phyloP scores from a whole-genome alignment of 2,329 filamentous ascomycete species.

The Alternaria sp. region DNA sequence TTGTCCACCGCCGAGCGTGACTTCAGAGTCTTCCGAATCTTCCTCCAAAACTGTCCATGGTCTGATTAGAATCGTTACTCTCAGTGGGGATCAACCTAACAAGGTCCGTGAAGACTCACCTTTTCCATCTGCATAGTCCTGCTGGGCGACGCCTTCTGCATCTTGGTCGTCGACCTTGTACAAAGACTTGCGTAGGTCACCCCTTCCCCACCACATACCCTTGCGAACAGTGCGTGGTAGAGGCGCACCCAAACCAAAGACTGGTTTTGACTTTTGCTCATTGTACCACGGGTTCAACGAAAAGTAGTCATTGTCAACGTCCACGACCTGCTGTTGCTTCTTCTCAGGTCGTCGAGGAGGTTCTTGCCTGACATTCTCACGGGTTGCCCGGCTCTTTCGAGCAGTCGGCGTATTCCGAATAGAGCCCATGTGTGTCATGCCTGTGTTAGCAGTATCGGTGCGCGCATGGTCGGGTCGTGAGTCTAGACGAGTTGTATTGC shows the following conservation, averaged over 20 bases:
- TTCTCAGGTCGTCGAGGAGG: constrained; percentile 33
- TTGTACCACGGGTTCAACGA: constrained; percentile 64
- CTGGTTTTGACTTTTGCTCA: constrained; percentile 60
- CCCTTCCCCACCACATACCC: constrained; percentile 59
- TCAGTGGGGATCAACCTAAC: neutral
- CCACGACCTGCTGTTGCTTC: constrained; percentile 35
- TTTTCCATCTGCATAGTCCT: constrained; percentile 25
- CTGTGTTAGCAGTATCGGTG: constrained; percentile 11
- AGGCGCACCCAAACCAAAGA: constrained; percentile 64
- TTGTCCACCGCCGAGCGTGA: constrained; percentile 1
- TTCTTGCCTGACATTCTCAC: constrained; percentile 17
- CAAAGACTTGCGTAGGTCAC: constrained; percentile 53
- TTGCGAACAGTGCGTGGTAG: constrained; percentile 62
- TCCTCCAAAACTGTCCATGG: constrained; percentile 15
- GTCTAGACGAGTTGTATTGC: constrained; percentile 10
- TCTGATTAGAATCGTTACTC: constrained; percentile 3
- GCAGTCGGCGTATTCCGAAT: constrained; percentile 21
- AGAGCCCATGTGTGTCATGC: constrained; percentile 24
- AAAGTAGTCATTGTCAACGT: constrained; percentile 62
- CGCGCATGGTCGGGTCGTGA: constrained; percentile 16
- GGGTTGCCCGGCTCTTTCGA: constrained; percentile 22
- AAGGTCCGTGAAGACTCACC: constrained; percentile 16
- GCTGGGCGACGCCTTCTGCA: constrained; percentile 24
- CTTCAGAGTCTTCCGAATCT: constrained; percentile 26
- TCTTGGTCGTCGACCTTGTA: constrained; percentile 26